Percentiles rank a stretch among this genome's conserved stretches.
Conservation (phyloP, 2,329 filamentous ascomycete species). For the Botrytis tulipae region DNA sequence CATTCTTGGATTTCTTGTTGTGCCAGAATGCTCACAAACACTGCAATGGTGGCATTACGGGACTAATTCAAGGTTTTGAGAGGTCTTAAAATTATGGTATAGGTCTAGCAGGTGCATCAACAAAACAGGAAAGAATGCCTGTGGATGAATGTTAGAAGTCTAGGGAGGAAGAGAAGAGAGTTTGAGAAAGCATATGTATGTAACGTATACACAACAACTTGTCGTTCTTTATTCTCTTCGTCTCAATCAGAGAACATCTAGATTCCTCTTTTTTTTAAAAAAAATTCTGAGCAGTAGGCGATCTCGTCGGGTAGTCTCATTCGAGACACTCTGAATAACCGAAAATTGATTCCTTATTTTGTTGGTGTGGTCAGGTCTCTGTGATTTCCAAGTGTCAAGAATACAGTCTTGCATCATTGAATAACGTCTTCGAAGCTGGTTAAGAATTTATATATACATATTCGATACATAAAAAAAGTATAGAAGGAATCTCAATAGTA, state of each 20-base stretch:
- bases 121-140: not conserved
- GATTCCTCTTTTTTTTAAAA: fast-evolving
- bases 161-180: not conserved
- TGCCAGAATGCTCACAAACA: not conserved
- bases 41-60: not conserved
- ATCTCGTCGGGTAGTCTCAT: not conserved
- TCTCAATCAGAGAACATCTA: not conserved
- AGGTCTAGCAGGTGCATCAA: no score
- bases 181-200: not conserved
- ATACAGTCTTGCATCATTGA: not conserved
- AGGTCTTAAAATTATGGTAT: not conserved
- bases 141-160: not conserved
- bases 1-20: not conserved
- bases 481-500: not conserved
- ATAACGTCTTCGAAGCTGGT: not conserved
- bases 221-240: not conserved
- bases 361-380: not conserved
- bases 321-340: not conserved
- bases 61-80: no score
- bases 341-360: not conserved
- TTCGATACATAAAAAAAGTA: not conserved
- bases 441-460: not conserved
- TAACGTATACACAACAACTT: not conserved
- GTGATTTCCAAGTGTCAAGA: not conserved
- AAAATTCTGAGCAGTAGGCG: not conserved